Base-by-base conservation (phyloP, 2,329 filamentous ascomycete genomes). In the Nemania diffusa region DNA sequence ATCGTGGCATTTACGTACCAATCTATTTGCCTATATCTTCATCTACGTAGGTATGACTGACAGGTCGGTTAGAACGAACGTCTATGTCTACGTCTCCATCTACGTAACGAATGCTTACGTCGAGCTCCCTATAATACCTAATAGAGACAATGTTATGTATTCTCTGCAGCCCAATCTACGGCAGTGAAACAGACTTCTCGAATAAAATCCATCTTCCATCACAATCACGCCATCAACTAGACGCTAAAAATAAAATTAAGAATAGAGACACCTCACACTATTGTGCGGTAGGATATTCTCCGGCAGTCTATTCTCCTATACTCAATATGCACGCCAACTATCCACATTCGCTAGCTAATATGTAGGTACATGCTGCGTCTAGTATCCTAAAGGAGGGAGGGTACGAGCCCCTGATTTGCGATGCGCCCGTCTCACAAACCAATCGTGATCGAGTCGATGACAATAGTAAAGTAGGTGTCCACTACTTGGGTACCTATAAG, bases 351-450 rank as follows among this genome's bases (percentile, higher is more conserved):
- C 11, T 40, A n/a, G 15, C n/a, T 44, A 9, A 13, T 8, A 44
- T 17, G n/a, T 4, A 26, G 20, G 22, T 22, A 11, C 13, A 42
- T 15, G 29, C n/a, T 24, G 3, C 20, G 22, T 15, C n/a, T 26
- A 62, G 29, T 32, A 32, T 32, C 5, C 29, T 5, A 32, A 9
- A 9, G 29, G 29, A 32, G 9, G 5, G 5, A 32, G 5, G 29
- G 29, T 9, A 5, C 40, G 34, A 15, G 17, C 24, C 61, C 61
- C 61, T 63, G 61, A 44, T 63, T 57, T 63, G 29, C 61, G 34
- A 44, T 52, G 44, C 42, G 22, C 29, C 50, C 29, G n/a, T 55
- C 51, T 55, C 29, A 15, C 20, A 26, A 26, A 15, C 50, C 44
- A 51, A 51, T 24, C 20, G 24, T 51, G 57, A 51, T 60, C 57